phyloP scores from a whole-genome alignment of 139 green algal species.

The Chlamydomonas sp. region DNA sequence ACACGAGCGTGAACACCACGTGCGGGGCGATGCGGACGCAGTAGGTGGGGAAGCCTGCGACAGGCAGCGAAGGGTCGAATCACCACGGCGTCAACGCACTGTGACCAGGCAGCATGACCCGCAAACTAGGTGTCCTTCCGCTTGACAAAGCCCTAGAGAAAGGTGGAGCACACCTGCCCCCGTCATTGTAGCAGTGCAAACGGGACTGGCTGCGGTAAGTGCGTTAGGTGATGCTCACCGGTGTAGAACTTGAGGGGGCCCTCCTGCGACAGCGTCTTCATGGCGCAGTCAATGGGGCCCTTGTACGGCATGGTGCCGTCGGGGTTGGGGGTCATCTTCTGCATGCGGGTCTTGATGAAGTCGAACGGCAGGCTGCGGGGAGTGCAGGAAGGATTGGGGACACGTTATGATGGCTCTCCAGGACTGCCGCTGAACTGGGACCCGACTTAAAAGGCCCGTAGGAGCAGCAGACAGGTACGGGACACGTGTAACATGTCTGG shows the following conservation, averaged over 20 bases:
- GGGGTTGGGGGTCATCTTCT: constrained; percentile 90
- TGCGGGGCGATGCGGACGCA: constrained; percentile 89
- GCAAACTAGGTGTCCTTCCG: too few species aligned
- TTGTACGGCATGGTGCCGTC: constrained; percentile 94
- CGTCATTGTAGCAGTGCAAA: too few species aligned
- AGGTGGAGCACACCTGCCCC: too few species aligned
- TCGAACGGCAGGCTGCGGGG: constrained; percentile 91
- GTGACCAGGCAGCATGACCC: too few species aligned
- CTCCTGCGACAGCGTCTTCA: constrained; percentile 78
- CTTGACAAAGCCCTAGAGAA: too few species aligned
- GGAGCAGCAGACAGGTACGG: too few species aligned
- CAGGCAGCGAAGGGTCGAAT: too few species aligned
- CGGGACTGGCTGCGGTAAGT: too few species aligned
- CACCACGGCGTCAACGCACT: too few species aligned
- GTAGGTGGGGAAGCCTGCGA: constrained; percentile 91
- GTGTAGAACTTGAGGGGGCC: constrained; percentile 98
- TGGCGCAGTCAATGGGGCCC: constrained; percentile 88
- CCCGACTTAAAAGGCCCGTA: too few species aligned
- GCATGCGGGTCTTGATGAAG: constrained; percentile 97
- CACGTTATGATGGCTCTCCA: background rate
- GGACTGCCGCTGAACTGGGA: too few species aligned
- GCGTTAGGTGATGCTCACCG: constrained; percentile 32
- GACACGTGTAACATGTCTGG: too few species aligned
- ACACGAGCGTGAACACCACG: constrained; percentile 92
- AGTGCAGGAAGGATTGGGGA: background rate